Evolutionary conservation across 805 yeast genomes (phyloP), one percentile per base, ranked within the genome.

Genomic region (Metahyphopichia silvanorum): DNA sequence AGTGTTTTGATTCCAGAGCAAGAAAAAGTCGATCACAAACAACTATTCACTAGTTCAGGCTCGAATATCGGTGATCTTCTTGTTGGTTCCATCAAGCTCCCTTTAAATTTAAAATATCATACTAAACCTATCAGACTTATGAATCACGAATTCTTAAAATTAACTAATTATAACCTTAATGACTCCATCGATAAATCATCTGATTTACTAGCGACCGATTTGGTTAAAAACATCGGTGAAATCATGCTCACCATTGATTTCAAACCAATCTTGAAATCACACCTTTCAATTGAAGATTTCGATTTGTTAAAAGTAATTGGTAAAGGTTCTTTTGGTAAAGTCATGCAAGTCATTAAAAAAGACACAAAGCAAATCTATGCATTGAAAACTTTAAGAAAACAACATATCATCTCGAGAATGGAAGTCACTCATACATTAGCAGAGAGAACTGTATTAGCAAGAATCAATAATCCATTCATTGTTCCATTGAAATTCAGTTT

Each of bases 281-380:
- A 83, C 31, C 67, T 93, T 30, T 71, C 87, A 1, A 87, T 93
- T 44, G 98, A 93, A 56, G 98, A 93, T 60, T 93, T 93, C 71
- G 82, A 86, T 46, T 84, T 93, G 52, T 63, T 93, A 46, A 95
- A 97, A 6, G 98, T 93, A 6, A 72, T 93, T 37, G 99, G 99
- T 49, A 93, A 89, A 57, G 99, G 99, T 64, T 93, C 93, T 58
- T 93, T 93, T 57, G 99, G 99, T 62, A 93, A 93, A 55, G 98
- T 93, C 35, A 86, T 93, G 89, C 74, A 93, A 46, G 98, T 97
- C 1, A 96, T 89, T 62, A 85, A 95, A 11, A 81, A 91, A 53
- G 83, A 81, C 40, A 79, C 91, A 0, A 75, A 77, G 33, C 76
- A 78, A 35, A 62, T 93, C 35, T 93, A 96, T 65, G 99, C 99